phyloP scores from a whole-genome alignment of 2,329 filamentous ascomycete species.

The Penicillium sp. region DNA sequence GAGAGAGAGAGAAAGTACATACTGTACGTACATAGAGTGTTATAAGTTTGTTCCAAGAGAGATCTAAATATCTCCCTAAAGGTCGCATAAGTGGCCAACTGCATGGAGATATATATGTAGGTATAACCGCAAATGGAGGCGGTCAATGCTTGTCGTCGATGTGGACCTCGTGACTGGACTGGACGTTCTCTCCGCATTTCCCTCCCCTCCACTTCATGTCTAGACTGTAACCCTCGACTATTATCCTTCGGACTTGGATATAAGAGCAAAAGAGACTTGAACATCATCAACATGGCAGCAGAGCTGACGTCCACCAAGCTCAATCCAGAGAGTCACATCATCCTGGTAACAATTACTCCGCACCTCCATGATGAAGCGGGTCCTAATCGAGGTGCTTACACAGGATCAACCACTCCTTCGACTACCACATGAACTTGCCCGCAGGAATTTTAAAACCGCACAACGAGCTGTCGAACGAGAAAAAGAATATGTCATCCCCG shows the following conservation, averaged over 20 bases:
- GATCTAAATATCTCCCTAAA: no score
- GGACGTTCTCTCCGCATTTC: constrained; percentile 3
- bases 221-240: neutral
- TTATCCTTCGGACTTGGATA: neutral
- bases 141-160: neutral
- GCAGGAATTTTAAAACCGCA: constrained; percentile 87
- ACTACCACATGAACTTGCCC: constrained; percentile 85
- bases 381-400: constrained; percentile 1
- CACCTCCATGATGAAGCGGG: constrained; percentile 12
- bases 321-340: constrained; percentile 50
- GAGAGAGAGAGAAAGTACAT: no score
- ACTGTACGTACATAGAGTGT: no score
- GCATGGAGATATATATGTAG: no score
- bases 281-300: constrained; percentile 34
- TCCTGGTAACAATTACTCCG: constrained; percentile 40
- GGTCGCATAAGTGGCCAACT: no score
- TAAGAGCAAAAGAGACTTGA: neutral
- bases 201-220: constrained; percentile 6
- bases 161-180: constrained; percentile 15
- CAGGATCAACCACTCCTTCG: constrained; percentile 93
- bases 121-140: constrained; percentile 3
- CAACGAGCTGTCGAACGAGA: constrained; percentile 49
- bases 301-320: constrained; percentile 49
- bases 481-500: constrained; percentile 45
- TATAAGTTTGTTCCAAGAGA: no score